These are phyloP conservation scores for Cutaneotrichosporon sp. DNA, from an alignment of 1,284 basidiomycete species.

Conservation along the genomic window DNA sequence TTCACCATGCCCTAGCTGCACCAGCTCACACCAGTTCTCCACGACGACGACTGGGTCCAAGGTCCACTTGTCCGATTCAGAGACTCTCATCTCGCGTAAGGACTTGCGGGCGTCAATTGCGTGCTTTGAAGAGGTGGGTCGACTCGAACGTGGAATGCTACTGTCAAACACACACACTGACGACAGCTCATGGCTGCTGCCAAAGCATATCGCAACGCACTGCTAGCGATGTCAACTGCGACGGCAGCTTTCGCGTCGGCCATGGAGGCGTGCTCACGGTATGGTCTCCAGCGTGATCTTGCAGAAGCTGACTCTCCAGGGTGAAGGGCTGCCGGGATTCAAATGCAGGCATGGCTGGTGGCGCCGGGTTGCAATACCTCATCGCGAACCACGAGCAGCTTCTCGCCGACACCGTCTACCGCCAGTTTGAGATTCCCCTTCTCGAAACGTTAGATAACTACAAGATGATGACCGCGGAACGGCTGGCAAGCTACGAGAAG, in stretches of 20 bases:
- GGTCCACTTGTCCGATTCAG: constrained; percentile 39
- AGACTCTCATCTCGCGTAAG: constrained; percentile 44
- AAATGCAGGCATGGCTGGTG: constrained; percentile 57
- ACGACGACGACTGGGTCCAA: constrained; percentile 46
- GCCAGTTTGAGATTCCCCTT: constrained; percentile 83
- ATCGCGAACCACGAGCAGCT: constrained; percentile 90
- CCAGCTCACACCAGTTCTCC: constrained; percentile 34
- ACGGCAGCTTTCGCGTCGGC: constrained; percentile 83
- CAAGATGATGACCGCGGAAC: constrained; percentile 54
- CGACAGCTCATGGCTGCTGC: constrained; percentile 68
- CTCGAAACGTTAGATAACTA: constrained; percentile 79
- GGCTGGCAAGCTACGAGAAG: constrained; percentile 72
- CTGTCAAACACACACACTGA: background rate
- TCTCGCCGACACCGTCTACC: constrained; percentile 77
- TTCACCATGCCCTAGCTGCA: too few relatives aligned
- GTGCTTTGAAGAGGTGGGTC: constrained; percentile 44
- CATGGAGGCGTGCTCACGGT: constrained; percentile 76
- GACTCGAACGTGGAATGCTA: too few relatives aligned
- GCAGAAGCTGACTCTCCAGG: constrained; percentile 15
- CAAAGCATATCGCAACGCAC: constrained; percentile 74
- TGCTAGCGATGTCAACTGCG: constrained; percentile 75
- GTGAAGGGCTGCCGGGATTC: constrained; percentile 44
- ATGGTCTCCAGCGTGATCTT: constrained; percentile 33
- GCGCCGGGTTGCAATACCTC: constrained; percentile 85
- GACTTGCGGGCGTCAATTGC: constrained; percentile 45